Base-by-base conservation (phyloP, 768 basidiomycete species). In the Suillus americanus region DNA sequence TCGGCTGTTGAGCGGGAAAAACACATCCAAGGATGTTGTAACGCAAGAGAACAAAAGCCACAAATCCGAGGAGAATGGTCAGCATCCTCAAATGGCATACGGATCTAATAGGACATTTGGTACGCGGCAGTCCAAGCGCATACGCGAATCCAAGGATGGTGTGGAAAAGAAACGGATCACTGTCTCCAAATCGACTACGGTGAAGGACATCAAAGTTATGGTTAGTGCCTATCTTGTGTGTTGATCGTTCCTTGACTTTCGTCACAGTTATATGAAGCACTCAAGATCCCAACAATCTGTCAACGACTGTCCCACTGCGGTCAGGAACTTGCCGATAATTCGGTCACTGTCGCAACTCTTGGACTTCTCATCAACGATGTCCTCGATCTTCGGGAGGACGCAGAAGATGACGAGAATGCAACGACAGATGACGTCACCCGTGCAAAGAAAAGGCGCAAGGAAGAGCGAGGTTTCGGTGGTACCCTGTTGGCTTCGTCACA, bases 191-290 rank as follows among this genome's bases (percentile, higher is more conserved):
- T 72, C 76, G 37, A 92, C 85, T 66, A 87, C 89, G 0, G 82
- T 95, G 60, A 92, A 89, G 73, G 91, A 94, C 18, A 85, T 94
- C 69, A 94, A 93, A 75, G 71, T 91, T 62, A 81, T 85, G 81
- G 89, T 92, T 64, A 64, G 85, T 75, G 35, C 16, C 35, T 5
- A 62, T 53, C 14, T 53, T 53, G 38, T 50, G 59, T 16, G n/a
- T 70, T 59, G 37, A 43, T 38, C 33, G 7, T 65, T 30, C 53
- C 53, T 43, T 28, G 61, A 57, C 40, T 61, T 64, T 65, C 61
- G 54, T 59, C 33, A 28, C 68, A 93, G 92, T 71, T 92, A 50
- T 86, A 89, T 54, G 82, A 85, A 35, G 80, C 83, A 51, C 77
- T 89, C 61, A 80, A 79, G 45, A 87, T 94, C 63, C 89, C 92